These are phyloP conservation scores for Exophiala xenobiotica DNA, from an alignment of 2,329 filamentous ascomycete genomes.

Conservation along the genomic window DNA sequence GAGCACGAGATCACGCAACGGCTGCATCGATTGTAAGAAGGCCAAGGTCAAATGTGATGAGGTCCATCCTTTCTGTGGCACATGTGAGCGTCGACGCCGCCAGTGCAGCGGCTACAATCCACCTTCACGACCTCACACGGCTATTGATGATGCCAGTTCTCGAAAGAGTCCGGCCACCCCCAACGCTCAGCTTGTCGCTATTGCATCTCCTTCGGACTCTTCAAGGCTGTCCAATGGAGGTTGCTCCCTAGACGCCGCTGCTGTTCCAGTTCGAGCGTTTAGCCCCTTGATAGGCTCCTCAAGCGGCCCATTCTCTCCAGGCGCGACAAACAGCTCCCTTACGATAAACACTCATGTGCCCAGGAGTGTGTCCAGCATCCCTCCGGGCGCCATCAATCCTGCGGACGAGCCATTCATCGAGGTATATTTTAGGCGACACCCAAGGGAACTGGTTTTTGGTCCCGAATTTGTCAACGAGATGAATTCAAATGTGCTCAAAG, in stretches of 20 bases:
- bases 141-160: neutral
- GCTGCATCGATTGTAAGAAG: slow-evolving; percentile 6
- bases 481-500: slow-evolving; percentile 35
- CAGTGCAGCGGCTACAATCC: slow-evolving; percentile 1
- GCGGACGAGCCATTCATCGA: slow-evolving; percentile 34
- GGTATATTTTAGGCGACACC: slow-evolving; percentile 36
- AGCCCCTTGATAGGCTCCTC: too few relatives aligned
- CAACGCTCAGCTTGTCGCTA: neutral
- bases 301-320: neutral
- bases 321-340: neutral
- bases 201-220: neutral
- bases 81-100: neutral
- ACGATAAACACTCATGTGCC: neutral
- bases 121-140: neutral
- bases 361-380: slow-evolving; percentile 21
- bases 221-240: too few relatives aligned
- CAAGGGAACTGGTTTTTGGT: slow-evolving; percentile 34
- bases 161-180: neutral
- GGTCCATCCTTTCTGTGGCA: neutral
- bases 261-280: neutral
- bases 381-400: slow-evolving; percentile 30
- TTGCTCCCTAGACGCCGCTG: too few relatives aligned
- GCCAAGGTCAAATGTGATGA: slow-evolving; percentile 7
- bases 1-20: slow-evolving; percentile 1
- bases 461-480: slow-evolving; percentile 36